Evolutionary conservation across 495 filamentous ascomycete species (phyloP).

Genomic region (Extremus antarcticus): DNA sequence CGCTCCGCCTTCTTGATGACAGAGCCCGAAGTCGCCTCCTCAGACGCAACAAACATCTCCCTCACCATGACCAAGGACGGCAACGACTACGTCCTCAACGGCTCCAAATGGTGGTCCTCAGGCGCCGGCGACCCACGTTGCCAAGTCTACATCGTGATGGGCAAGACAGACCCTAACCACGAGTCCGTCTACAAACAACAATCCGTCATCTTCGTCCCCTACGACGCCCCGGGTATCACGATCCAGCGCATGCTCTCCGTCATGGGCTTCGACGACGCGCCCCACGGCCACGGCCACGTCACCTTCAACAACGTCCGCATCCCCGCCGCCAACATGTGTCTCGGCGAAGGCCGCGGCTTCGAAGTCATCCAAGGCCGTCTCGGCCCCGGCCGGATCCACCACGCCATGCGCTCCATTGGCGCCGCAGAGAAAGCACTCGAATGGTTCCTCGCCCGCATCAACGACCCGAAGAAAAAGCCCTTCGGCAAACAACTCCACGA

Average conservation of each 20-base stretch:
- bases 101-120: constrained; percentile 35
- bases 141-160: constrained; percentile 36
- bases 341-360: constrained; percentile 34
- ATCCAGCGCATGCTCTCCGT: constrained; percentile 38
- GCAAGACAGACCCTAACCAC: constrained; percentile 33
- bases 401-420: constrained; percentile 35
- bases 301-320: constrained; percentile 35
- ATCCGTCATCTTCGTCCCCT: constrained; percentile 34
- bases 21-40: constrained; percentile 34
- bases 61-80: constrained; percentile 30
- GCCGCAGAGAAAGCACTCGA: constrained; percentile 36
- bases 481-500: constrained; percentile 32
- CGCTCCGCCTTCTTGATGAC: constrained; percentile 37
- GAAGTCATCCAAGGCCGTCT: constrained; percentile 38
- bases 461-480: constrained; percentile 34
- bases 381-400: constrained; percentile 36
- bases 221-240: constrained; percentile 32
- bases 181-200: constrained; percentile 31
- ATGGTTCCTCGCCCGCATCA: constrained; percentile 32
- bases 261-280: constrained; percentile 36
- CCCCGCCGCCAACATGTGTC: constrained; percentile 30
- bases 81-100: constrained; percentile 33
- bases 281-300: constrained; percentile 36
- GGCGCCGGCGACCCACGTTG: constrained; percentile 34
- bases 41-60: constrained; percentile 35